These are phyloP conservation scores for Fusarium sp. DNA, from an alignment of 2,329 filamentous ascomycete genomes.

Conservation along the genomic window DNA sequence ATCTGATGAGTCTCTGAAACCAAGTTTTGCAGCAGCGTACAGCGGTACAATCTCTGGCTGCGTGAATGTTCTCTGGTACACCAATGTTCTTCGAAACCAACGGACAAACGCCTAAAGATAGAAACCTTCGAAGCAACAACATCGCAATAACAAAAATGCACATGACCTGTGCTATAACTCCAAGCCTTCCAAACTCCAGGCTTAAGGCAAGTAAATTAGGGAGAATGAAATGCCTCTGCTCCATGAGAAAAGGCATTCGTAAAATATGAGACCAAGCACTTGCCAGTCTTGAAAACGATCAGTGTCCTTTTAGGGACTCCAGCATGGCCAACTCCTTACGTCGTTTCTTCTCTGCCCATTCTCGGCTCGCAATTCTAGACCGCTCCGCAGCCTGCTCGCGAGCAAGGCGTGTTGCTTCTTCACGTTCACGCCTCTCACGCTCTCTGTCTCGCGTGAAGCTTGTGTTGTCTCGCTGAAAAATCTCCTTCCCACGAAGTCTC, in stretches of 20 bases:
- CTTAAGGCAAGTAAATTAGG: constrained; percentile 5
- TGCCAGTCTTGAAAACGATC: background rate
- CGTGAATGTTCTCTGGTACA: background rate
- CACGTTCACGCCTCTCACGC: constrained; percentile 62
- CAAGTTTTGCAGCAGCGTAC: constrained; percentile 6
- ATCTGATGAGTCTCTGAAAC: constrained; percentile 2
- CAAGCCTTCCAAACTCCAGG: constrained; percentile 34
- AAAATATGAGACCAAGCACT: background rate
- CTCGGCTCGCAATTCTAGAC: constrained; percentile 64
- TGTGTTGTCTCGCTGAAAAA: constrained; percentile 60
- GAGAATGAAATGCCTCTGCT: background rate
- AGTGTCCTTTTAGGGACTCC: constrained; percentile 18
- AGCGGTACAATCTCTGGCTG: constrained; percentile 14
- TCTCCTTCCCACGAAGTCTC: constrained; percentile 60
- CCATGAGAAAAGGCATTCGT: background rate
- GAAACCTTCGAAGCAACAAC: constrained; percentile 24
- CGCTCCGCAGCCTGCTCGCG: constrained; percentile 68
- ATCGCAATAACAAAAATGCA: constrained; percentile 28
- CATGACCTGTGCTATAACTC: constrained; percentile 24
- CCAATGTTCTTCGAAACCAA: constrained; percentile 5
- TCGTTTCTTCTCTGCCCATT: constrained; percentile 69
- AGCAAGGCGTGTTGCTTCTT: constrained; percentile 61
- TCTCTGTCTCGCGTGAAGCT: constrained; percentile 56
- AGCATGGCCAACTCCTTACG: constrained; percentile 47
- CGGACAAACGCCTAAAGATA: constrained; percentile 12